phyloP scores from a whole-genome alignment of 1,284 basidiomycete species.

The Heterobasidion occidentale region DNA sequence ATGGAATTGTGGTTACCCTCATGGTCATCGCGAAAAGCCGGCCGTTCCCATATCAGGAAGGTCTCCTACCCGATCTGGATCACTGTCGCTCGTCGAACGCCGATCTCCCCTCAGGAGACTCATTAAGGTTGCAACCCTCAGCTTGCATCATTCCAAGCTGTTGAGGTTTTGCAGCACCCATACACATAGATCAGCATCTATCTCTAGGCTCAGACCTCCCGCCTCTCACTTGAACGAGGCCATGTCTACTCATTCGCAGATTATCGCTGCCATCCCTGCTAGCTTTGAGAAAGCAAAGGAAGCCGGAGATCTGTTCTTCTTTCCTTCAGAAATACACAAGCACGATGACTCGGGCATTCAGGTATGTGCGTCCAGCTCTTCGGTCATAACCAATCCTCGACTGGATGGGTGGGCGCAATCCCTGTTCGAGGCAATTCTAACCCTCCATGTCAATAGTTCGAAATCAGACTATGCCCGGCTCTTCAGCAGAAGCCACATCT shows the following conservation, averaged over 20 bases:
- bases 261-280: conserved; percentile 51
- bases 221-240: no score
- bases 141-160: no score
- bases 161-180: no score
- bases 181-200: no score
- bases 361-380: conserved; percentile 30
- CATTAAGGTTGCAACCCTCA: no score
- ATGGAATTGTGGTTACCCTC: no score
- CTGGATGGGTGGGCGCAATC: background rate
- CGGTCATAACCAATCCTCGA: background rate
- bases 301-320: conserved; percentile 72
- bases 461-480: conserved; percentile 76
- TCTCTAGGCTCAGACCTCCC: no score
- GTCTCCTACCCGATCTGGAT: no score
- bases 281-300: conserved; percentile 54
- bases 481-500: conserved; percentile 66
- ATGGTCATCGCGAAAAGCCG: no score
- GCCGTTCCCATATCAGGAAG: conserved; percentile 13
- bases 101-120: no score
- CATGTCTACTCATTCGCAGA: conserved; percentile 23
- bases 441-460: conserved; percentile 46
- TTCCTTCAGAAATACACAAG: conserved; percentile 57
- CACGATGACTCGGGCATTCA: conserved; percentile 56
- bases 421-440: background rate
- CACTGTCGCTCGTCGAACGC: no score